Evolutionary conservation across 2,329 filamentous ascomycete species (phyloP).

Genomic region (Penicillium olsonii): DNA sequence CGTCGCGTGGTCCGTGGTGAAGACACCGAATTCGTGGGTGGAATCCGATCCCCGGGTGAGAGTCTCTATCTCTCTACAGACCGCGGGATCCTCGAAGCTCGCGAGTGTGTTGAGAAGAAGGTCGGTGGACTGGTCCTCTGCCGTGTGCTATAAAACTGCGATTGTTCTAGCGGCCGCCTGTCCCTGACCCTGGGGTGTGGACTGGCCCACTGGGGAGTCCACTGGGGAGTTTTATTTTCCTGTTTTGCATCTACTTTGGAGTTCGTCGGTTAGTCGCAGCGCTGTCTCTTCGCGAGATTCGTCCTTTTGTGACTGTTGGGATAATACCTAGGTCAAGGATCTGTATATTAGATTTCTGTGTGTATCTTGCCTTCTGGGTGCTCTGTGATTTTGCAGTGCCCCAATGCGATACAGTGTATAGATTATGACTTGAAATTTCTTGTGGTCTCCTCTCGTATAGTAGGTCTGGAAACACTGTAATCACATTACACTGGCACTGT

Average conservation of each 20-base stretch:
- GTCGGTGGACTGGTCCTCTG: constrained; percentile 80
- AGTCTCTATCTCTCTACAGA: constrained; percentile 78
- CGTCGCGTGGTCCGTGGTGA: constrained; percentile 68
- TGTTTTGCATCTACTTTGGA: constrained; percentile 40
- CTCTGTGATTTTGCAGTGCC: constrained; percentile 19
- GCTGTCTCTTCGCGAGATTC: constrained; percentile 32
- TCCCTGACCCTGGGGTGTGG: constrained; percentile 11
- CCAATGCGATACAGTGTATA: constrained; percentile 24
- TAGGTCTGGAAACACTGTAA: background rate
- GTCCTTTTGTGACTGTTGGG: constrained; percentile 34
- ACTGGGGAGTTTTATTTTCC: constrained; percentile 19
- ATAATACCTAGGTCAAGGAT: constrained; percentile 33
- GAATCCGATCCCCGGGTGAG: constrained; percentile 75
- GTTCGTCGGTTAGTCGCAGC: constrained; percentile 39
- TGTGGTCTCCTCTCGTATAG: constrained; percentile 11
- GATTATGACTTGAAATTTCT: constrained; percentile 26
- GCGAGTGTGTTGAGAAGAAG: constrained; percentile 79
- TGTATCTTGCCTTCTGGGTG: constrained; percentile 22
- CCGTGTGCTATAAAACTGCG: constrained; percentile 55
- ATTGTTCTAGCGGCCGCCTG: background rate
- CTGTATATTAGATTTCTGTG: constrained; percentile 41
- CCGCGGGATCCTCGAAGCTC: constrained; percentile 73
- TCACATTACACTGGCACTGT: no score
- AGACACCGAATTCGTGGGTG: constrained; percentile 66
- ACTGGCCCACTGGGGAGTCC: constrained; percentile 15